A percentile compares a stretch with the other conserved stretches of the same genome.
These are phyloP conservation scores for Cladophialophora exuberans DNA, from an alignment of 2,329 filamentous ascomycete species.

Conservation along the genomic window DNA sequence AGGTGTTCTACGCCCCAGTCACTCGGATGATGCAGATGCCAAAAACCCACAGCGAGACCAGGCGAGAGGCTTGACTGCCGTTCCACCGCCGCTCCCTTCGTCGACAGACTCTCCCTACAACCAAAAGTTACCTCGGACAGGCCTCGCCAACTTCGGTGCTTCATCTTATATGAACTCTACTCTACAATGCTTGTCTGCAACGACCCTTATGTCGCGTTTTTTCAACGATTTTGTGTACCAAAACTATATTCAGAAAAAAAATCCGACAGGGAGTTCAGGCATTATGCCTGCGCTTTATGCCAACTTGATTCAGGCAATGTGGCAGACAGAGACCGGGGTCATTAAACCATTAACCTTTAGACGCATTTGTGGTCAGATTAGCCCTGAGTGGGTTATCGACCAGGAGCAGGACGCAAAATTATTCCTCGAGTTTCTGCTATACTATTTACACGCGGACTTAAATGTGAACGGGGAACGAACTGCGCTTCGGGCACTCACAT, in stretches of 20 bases:
- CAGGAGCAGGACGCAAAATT: constrained; percentile 91
- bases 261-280: constrained; percentile 68
- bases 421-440: constrained; percentile 80
- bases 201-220: constrained; percentile 63
- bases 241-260: constrained; percentile 62
- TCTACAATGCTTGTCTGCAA: constrained; percentile 79
- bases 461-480: constrained; percentile 67
- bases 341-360: constrained; percentile 64
- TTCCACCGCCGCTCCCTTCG: constrained; percentile 48
- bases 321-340: constrained; percentile 61
- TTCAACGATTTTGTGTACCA: constrained; percentile 64
- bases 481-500: constrained; percentile 61
- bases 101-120: constrained; percentile 46
- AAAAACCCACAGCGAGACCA: constrained; percentile 48
- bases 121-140: constrained; percentile 66
- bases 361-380: constrained; percentile 67
- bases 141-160: constrained; percentile 77
- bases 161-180: constrained; percentile 95
- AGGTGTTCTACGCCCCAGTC: constrained; percentile 70
- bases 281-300: constrained; percentile 65
- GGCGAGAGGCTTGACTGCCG: constrained; percentile 49
- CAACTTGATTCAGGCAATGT: constrained; percentile 63
- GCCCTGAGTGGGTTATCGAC: constrained; percentile 70
- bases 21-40: constrained; percentile 76
- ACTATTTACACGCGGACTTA: constrained; percentile 83